Conservation (phyloP, 208 protist genomes). For the Wallacemonas sp. region DNA sequence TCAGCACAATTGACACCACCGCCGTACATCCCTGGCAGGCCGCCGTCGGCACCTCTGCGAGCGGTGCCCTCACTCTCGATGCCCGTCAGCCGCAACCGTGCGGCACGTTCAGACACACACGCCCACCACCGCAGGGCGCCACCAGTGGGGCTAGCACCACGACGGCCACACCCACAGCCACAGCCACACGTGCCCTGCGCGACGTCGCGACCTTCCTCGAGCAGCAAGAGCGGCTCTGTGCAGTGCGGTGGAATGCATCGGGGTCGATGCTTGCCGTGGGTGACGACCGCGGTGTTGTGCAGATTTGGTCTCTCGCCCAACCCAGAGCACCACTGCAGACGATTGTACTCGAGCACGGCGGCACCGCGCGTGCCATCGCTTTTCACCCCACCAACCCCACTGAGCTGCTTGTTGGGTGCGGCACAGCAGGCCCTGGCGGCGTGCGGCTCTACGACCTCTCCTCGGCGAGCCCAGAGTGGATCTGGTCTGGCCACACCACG, state of each 20-base stretch:
- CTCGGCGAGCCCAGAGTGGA: constrained; percentile 22
- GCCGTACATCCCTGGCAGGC: constrained; percentile 52
- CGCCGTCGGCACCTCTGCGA: constrained; percentile 49
- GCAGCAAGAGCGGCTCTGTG: constrained; percentile 26
- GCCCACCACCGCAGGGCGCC: not conserved
- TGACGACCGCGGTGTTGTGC: constrained; percentile 21
- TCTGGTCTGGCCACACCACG: constrained; percentile 34
- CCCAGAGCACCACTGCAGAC: constrained; percentile 21
- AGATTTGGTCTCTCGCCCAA: constrained; percentile 29
- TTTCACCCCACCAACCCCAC: constrained; percentile 77
- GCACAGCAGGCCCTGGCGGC: constrained; percentile 28
- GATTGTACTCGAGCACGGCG: constrained; percentile 31
- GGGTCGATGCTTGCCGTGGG: constrained; percentile 40
- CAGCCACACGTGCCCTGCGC: not conserved
- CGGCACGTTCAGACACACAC: constrained; percentile 24
- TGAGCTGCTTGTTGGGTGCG: constrained; percentile 56
- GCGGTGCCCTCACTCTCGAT: constrained; percentile 65
- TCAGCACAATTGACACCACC: constrained; percentile 53
- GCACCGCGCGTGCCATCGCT: constrained; percentile 52
- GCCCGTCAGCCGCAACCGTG: constrained; percentile 30
- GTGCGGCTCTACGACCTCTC: constrained; percentile 67
- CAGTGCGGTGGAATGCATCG: constrained; percentile 33
- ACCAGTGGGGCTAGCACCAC: constrained; percentile 3
- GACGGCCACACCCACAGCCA: constrained; percentile 29
- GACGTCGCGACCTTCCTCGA: constrained; percentile 3